Conservation (phyloP, 495 filamentous ascomycete species). For the Penicillium atrosanguineum region DNA sequence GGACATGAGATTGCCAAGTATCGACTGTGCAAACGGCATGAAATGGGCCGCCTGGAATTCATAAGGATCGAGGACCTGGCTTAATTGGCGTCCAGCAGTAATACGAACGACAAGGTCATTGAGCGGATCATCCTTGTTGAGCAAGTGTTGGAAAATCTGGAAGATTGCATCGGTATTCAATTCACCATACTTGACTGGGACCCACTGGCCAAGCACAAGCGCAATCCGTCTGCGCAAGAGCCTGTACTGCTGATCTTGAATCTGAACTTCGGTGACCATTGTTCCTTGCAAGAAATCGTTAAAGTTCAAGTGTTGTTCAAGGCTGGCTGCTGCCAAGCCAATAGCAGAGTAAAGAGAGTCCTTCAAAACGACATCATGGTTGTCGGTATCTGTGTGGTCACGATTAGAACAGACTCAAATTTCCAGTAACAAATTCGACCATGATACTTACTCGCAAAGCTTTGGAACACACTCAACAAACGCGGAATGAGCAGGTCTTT, state of each 20-base stretch:
- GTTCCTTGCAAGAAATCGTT: slow-evolving; percentile 71
- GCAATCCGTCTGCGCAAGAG: slow-evolving; percentile 85
- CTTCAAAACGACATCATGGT: slow-evolving; percentile 74
- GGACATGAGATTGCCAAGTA: slow-evolving; percentile 65
- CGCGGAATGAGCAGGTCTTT: slow-evolving; percentile 73
- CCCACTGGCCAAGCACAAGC: slow-evolving; percentile 87
- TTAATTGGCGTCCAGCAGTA: slow-evolving; percentile 82
- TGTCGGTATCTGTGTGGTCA: slow-evolving; percentile 42
- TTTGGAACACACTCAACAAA: slow-evolving; percentile 73
- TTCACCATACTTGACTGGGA: slow-evolving; percentile 65
- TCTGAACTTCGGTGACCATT: slow-evolving; percentile 75
- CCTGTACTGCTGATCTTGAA: slow-evolving; percentile 71
- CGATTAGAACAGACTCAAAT: neutral
- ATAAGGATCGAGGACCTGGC: slow-evolving; percentile 73
- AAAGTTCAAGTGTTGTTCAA: slow-evolving; percentile 73
- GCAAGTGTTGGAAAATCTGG: slow-evolving; percentile 83
- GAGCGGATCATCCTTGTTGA: slow-evolving; percentile 68
- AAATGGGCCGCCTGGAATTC: slow-evolving; percentile 72
- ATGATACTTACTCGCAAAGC: slow-evolving; percentile 57
- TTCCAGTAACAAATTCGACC: neutral
- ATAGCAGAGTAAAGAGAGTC: slow-evolving; percentile 93
- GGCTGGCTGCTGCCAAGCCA: slow-evolving; percentile 75
- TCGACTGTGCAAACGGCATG: slow-evolving; percentile 67
- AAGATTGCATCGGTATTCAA: slow-evolving; percentile 71
- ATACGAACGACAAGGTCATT: slow-evolving; percentile 93